Conservation (phyloP, 495 filamentous ascomycete species). For the Xylaria nigripes region DNA sequence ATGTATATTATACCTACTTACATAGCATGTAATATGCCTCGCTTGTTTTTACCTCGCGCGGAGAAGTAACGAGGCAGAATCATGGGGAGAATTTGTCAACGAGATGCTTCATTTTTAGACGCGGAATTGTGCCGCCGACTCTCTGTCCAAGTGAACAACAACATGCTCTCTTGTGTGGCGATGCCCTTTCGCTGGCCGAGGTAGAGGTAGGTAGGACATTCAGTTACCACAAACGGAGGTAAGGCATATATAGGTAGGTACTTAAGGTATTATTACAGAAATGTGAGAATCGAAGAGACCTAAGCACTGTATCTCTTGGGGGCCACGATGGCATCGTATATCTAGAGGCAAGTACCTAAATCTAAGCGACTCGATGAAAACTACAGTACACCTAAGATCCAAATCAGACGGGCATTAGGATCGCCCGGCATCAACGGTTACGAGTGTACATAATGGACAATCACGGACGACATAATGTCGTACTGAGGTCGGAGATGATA, state of each 20-base stretch:
- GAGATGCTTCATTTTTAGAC: background rate
- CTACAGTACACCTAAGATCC: no score
- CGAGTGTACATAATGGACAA: background rate
- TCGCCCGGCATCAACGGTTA: slow-evolving; percentile 1
- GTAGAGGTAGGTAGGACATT: no score
- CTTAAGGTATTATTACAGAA: no score
- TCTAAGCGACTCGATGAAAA: no score
- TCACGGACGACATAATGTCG: slow-evolving; percentile 3
- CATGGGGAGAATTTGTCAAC: background rate
- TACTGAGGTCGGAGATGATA: slow-evolving; percentile 1
- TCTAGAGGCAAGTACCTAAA: no score
- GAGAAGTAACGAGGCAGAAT: background rate
- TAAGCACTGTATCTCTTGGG: background rate
- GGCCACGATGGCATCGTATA: background rate
- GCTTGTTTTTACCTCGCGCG: slow-evolving; percentile 2
- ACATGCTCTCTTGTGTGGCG: background rate
- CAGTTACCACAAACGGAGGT: no score
- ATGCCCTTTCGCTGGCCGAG: slow-evolving; percentile 8
- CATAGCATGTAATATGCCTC: background rate
- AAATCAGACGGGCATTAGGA: slow-evolving; percentile 13
- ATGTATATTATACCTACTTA: no score
- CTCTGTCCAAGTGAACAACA: background rate
- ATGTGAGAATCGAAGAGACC: background rate
- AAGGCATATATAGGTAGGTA: no score
- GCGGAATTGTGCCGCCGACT: slow-evolving; percentile 4